Evolutionary conservation across 2,329 filamentous ascomycete species (phyloP), one percentile per base, ranked within the genome.

Genomic region (Colletotrichum falcatum): DNA sequence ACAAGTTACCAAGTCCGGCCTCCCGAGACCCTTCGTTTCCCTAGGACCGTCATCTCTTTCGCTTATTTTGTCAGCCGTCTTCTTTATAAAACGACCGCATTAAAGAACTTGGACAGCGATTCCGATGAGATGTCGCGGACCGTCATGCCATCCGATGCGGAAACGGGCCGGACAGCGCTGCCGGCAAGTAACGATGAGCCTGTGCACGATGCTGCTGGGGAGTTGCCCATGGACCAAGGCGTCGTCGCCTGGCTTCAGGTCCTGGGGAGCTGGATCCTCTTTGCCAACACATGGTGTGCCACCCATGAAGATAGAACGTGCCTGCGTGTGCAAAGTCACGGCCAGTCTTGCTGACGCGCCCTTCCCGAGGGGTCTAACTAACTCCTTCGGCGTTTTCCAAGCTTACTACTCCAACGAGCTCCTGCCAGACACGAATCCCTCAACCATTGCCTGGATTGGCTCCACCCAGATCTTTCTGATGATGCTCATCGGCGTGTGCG

Each of bases 351-450:
- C 26, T 65, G 46, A 60, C 23, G 18, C 4, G 12, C 26, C 12
- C 5, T n/a, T 35, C 51, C 44, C 30, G 51, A 87, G 86, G 82
- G 78, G 79, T 5, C 75, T 79, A 7, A 67, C 77, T n/a, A 78
- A 77, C 68, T 74, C 83, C n/a, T 88, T 87, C 66, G 86, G 87
- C 8, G 82, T 86, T 5, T 89, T 87, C 70, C 85, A 88, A 71
- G 83, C 83, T 6, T 87, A 87, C 77, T 88, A 88, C 72, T 73
- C 74, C 49, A 82, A 76, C 49, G 79, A 81, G 0, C 71, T 74
- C 11, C 59, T 71, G 11, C 53, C 59, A 3, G 58, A 62, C 46
- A 20, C 42, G 1, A 39, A 54, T 14, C 65, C 68, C 3, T 71
- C 68, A 18, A 48, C 49, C 30, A 83, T 85, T 12, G 79, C 83